Base-by-base conservation (phyloP, 768 basidiomycete species). In the Suillus plorans region DNA sequence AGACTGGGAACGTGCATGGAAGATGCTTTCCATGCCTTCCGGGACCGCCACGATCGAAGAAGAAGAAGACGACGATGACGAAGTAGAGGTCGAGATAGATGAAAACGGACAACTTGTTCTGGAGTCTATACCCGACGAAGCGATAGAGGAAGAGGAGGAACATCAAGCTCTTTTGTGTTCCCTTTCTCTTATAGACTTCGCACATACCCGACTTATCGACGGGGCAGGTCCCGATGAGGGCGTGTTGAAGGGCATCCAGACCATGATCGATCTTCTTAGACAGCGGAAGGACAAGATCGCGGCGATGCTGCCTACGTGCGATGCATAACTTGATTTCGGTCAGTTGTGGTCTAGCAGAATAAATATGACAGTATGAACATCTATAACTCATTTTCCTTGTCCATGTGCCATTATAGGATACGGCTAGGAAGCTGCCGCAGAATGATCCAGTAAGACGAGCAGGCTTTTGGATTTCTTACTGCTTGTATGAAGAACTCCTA, bases 161-260 rank as follows among this genome's bases (percentile, higher is more conserved):
- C 25, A n/a, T 16, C 67, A n/a, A 66, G 72, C 60, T 60, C 70
- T 57, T n/a, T 59, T 59, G 41, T 90, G 84, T 67, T 80, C 82
- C 16, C 81, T 97, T 65, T 89, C 89, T 68, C 78, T 97, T 68
- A 98, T 99, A 68, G 97, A 99, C 79, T 98, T 99, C 74, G 96
- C 95, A 8, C 97, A 99, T 75, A 90, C 95, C 2, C 79, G 84
- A 28, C 67, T 91, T 14, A 81, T 77, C 8, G 84, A 86, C 0
- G 93, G 90, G 0, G 70, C 86, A 69, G 96, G 95, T 5, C 87
- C 88, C 2, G 96, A 98, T 73, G 76, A 83, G 45, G 91, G 97
- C 0, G 87, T 96, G 20, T 74, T 97, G 67, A 74, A 79, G 41
- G 97, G 95, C 4, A 68, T 98, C 64, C 79, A 87, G 60, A 95